phyloP scores from a whole-genome alignment of 768 basidiomycete genomes.

The Lenzites betulinus region DNA sequence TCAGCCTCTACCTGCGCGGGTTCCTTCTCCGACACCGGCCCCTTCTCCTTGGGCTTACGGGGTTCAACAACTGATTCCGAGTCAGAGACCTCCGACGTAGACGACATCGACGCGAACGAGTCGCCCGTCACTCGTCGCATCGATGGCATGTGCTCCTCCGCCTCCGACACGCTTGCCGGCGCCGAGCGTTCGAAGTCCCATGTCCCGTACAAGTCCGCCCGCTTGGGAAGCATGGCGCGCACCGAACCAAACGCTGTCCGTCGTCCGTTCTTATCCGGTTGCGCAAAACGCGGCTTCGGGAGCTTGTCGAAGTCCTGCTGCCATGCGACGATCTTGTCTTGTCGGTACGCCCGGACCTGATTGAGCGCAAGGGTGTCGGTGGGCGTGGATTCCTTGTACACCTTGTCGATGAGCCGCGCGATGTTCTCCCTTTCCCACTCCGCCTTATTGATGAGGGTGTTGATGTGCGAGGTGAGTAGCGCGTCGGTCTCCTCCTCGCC shows the following conservation, averaged over 20 bases:
- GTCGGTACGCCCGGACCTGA: conserved; percentile 79
- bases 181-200: conserved; percentile 57
- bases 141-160: conserved; percentile 56
- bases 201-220: conserved; percentile 54
- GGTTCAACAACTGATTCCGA: conserved; percentile 46
- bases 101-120: conserved; percentile 54
- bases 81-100: conserved; percentile 74
- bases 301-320: conserved; percentile 90
- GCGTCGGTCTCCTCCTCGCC: conserved; percentile 75
- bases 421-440: conserved; percentile 78
- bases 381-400: conserved; percentile 79
- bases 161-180: conserved; percentile 72
- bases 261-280: conserved; percentile 47
- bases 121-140: conserved; percentile 53
- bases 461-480: conserved; percentile 61
- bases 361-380: conserved; percentile 89
- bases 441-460: conserved; percentile 67
- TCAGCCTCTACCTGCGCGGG: background rate
- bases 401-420: conserved; percentile 66
- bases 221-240: conserved; percentile 69
- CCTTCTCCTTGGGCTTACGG: conserved; percentile 7
- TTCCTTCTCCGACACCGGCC: background rate
- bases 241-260: conserved; percentile 71
- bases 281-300: conserved; percentile 64
- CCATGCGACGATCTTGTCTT: conserved; percentile 96